A percentile compares a stretch with the other conserved stretches of the same genome.
Conservation (phyloP, 2,329 filamentous ascomycete species). For the Claviceps cyperi region DNA sequence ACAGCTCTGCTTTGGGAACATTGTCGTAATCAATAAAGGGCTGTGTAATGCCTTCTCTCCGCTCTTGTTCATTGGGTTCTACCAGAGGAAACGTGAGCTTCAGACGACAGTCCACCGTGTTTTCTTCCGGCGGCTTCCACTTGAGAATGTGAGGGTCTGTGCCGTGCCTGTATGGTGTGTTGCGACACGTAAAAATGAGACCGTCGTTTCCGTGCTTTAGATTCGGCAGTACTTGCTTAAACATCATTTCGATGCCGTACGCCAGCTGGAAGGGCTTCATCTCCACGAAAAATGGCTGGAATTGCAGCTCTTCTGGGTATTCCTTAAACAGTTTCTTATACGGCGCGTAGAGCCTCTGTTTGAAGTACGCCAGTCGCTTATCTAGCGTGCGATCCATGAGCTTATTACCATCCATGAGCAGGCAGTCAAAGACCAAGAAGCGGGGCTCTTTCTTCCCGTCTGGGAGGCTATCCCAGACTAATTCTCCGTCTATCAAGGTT, state of each 20-base stretch:
- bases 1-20: slow-evolving; percentile 58
- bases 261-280: slow-evolving; percentile 82
- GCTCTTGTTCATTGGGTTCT: slow-evolving; percentile 54
- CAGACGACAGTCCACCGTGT: slow-evolving; percentile 85
- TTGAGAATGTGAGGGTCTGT: slow-evolving; percentile 92
- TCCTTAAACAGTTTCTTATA: slow-evolving; percentile 48
- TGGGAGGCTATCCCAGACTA: slow-evolving; percentile 68
- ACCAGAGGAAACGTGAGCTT: slow-evolving; percentile 59
- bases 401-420: slow-evolving; percentile 63
- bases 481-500: slow-evolving; percentile 83
- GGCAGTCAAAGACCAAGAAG: slow-evolving; percentile 87
- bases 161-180: slow-evolving; percentile 72
- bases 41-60: slow-evolving; percentile 47
- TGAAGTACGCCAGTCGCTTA: slow-evolving; percentile 79
- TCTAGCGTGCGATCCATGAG: slow-evolving; percentile 70
- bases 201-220: slow-evolving; percentile 92
- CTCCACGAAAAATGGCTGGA: slow-evolving; percentile 66
- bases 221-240: slow-evolving; percentile 67
- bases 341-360: slow-evolving; percentile 58
- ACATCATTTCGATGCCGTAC: slow-evolving; percentile 87
- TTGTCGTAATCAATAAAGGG: slow-evolving; percentile 67
- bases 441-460: slow-evolving; percentile 56
- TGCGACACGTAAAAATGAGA: slow-evolving; percentile 91
- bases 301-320: slow-evolving; percentile 54
- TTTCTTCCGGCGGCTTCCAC: slow-evolving; percentile 93